phyloP scores from a whole-genome alignment of 768 basidiomycete species.

The Rhodotorula diobovata region DNA sequence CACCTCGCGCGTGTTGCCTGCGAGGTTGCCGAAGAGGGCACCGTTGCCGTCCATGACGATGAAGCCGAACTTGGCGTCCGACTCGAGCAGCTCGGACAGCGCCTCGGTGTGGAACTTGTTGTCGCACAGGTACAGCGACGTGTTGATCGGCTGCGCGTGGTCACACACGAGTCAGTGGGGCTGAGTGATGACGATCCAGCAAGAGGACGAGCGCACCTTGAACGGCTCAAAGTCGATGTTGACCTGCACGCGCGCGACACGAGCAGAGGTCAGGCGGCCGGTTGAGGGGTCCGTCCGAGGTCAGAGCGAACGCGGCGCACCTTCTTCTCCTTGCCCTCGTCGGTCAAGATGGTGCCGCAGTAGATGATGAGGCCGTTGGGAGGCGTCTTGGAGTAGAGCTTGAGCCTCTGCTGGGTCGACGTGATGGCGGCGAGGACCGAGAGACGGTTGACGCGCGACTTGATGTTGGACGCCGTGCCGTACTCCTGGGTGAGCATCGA shows the following conservation, averaged over 20 bases:
- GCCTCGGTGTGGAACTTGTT: constrained; percentile 99
- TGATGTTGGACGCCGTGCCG: constrained; percentile 86
- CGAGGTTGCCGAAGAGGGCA: constrained; percentile 87
- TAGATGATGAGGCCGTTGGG: constrained; percentile 93
- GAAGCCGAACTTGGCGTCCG: constrained; percentile 95
- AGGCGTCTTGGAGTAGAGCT: constrained; percentile 92
- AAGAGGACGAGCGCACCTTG: constrained; percentile 51
- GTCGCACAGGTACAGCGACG: constrained; percentile 97
- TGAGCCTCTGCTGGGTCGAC: constrained; percentile 92
- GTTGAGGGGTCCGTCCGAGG: not conserved
- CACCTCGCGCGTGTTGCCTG: constrained; percentile 95
- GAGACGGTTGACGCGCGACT: constrained; percentile 93
- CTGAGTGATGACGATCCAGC: too few species aligned
- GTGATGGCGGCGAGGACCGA: constrained; percentile 98
- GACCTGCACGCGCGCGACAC: constrained; percentile 17
- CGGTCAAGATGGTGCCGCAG: constrained; percentile 91
- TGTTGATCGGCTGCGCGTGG: constrained; percentile 72
- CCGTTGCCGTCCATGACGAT: constrained; percentile 99
- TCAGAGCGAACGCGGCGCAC: not conserved
- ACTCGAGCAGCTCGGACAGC: constrained; percentile 90
- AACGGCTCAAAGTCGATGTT: constrained; percentile 94
- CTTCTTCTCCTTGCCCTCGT: constrained; percentile 99
- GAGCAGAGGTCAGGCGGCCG: too few species aligned
- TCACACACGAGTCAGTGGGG: too few species aligned
- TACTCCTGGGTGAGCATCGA: constrained; percentile 88